Conservation (phyloP, 306 rosid species). For the Cyamopsis tetragonoloba region DNA sequence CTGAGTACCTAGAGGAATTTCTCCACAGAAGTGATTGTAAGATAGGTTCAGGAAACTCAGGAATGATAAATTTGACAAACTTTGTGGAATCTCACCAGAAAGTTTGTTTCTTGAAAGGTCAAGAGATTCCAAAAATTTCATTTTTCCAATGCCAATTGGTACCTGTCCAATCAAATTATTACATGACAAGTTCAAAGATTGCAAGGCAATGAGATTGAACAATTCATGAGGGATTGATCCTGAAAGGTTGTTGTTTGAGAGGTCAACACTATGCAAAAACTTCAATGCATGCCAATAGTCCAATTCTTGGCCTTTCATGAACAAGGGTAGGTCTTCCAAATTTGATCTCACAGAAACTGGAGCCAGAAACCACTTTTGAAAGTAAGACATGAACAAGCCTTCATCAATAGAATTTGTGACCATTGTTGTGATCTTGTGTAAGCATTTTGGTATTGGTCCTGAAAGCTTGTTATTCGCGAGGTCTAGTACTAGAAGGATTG, state of each 20-base stretch:
- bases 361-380: neutral
- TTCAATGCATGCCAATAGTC: neutral
- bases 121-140: neutral
- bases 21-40: neutral
- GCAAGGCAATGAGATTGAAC: neutral
- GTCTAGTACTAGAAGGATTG: neutral
- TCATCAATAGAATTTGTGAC: neutral
- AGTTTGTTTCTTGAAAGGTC: neutral
- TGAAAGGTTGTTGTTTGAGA: neutral
- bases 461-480: neutral
- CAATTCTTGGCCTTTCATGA: neutral
- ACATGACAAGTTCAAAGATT: neutral
- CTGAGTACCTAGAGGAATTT: neutral
- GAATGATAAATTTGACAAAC: neutral
- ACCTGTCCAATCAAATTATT: neutral
- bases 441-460: neutral
- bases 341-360: neutral
- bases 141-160: neutral
- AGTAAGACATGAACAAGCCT: neutral
- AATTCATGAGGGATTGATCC: neutral
- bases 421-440: neutral
- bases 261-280: neutral
- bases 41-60: neutral
- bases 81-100: neutral
- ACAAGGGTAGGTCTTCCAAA: neutral